Base-by-base conservation (phyloP, 495 filamentous ascomycete species). In the Rhypophila decipiens region DNA sequence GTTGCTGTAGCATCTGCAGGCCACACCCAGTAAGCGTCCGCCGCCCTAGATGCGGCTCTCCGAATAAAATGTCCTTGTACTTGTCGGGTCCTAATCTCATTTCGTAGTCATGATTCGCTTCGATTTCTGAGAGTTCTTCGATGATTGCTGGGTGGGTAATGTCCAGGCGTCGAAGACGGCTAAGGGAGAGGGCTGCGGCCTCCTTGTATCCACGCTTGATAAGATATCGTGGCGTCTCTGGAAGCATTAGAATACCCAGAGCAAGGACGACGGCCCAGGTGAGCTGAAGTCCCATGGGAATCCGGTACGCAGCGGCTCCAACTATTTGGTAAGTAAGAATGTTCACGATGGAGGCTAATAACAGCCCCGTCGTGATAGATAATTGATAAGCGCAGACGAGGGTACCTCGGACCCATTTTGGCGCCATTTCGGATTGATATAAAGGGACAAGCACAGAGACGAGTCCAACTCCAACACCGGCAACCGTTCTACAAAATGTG, bases 331-430 rank as follows among this genome's bases (percentile, higher is more conserved):
- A 73, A 36, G 87, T 90, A 9, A 80, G 64, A 52, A 94, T 87
- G 69, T 90, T 88, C 59, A 91, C 84, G 58, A 86, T 78, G 38
- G 88, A 77, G n/a, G 90, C 88, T 39, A 89, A 67, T 29, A 96
- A 72, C 5, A 96, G 73, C 50, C 90, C 90, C 21, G 87, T 61
- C 18, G 90, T 95, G 65, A 96, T 95, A 44, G 86, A 88, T 46
- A 94, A 73, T 71, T 96, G 90, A 66, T 95, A 96, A 36, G 85
- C 83, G 62, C 87, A 87, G 43, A 95, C 88, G 22, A 95, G 77
- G n/a, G 87, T 84, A 59, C 90, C 90, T 68, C 90, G 82, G 57
- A 96, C 87, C 84, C 88, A 93, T 68, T 89, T 88, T 15, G 90
- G 90, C 0, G 87, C 83, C 57, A 87, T 89, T 66, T 94, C 88